phyloP scores from a whole-genome alignment of 129 eudicot genomes.

The Gnaphalium uliginosum region DNA sequence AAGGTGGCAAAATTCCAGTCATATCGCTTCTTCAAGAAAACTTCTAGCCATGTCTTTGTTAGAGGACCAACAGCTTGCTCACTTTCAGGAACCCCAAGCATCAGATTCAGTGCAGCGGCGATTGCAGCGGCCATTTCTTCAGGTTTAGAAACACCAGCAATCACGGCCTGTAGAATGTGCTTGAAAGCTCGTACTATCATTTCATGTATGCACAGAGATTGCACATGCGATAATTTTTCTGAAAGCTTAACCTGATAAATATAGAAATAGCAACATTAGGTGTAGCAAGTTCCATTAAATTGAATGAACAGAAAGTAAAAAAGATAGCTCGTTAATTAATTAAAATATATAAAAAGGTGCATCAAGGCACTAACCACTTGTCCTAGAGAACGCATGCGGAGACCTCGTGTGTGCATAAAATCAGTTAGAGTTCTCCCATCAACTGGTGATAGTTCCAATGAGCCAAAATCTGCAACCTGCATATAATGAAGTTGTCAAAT shows the following conservation, averaged over 20 bases:
- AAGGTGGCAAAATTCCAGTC: slow-evolving; percentile 84
- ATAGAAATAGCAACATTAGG: slow-evolving; percentile 25
- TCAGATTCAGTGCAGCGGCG: slow-evolving; percentile 84
- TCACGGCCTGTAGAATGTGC: slow-evolving; percentile 94
- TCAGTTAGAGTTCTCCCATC: slow-evolving; percentile 98
- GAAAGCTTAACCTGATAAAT: slow-evolving; percentile 84
- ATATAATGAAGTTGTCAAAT: slow-evolving; percentile 22
- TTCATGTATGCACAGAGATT: slow-evolving; percentile 96
- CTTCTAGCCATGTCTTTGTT: slow-evolving; percentile 84
- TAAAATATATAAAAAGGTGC: not conserved
- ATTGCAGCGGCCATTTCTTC: slow-evolving; percentile 71
- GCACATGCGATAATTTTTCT: slow-evolving; percentile 95
- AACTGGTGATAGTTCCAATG: slow-evolving; percentile 97
- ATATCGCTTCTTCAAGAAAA: slow-evolving; percentile 77
- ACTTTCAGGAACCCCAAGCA: slow-evolving; percentile 81
- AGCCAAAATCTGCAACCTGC: slow-evolving; percentile 99
- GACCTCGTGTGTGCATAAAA: slow-evolving; percentile 99
- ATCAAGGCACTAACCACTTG: slow-evolving; percentile 71
- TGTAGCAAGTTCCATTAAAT: not conserved
- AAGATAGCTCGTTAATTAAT: slow-evolving; percentile 3
- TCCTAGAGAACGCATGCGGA: slow-evolving; percentile 98
- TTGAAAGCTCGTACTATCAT: slow-evolving; percentile 97
- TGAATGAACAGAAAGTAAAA: not conserved
- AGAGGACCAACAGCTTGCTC: slow-evolving; percentile 60
- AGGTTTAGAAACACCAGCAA: slow-evolving; percentile 65